phyloP scores from a whole-genome alignment of 768 basidiomycete genomes.

The Mrakia hoshinonis region DNA sequence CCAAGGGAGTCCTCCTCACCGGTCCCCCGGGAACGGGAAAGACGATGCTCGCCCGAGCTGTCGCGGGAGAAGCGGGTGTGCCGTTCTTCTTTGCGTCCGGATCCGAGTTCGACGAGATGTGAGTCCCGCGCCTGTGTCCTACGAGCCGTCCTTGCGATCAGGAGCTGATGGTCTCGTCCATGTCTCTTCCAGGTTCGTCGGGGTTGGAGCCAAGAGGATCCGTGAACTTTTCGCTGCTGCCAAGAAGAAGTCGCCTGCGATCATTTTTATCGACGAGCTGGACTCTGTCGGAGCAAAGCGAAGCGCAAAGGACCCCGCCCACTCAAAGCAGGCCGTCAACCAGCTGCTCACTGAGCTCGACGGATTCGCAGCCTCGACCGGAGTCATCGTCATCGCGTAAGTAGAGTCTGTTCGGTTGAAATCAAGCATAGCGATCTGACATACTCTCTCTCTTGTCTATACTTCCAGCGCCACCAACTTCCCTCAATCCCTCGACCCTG shows the following conservation, averaged over 20 bases:
- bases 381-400: slow-evolving; percentile 90
- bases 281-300: slow-evolving; percentile 89
- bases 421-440: not conserved
- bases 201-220: slow-evolving; percentile 81
- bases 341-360: slow-evolving; percentile 96
- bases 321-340: slow-evolving; percentile 57
- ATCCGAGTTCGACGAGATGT: slow-evolving; percentile 98
- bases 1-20: slow-evolving; percentile 73
- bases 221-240: slow-evolving; percentile 91
- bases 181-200: slow-evolving; percentile 48
- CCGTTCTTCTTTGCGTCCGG: slow-evolving; percentile 96
- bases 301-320: slow-evolving; percentile 42
- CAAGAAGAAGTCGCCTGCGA: slow-evolving; percentile 87
- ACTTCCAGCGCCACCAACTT: slow-evolving; percentile 63
- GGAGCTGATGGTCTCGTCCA: not conserved
- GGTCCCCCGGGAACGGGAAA: slow-evolving; percentile 75
- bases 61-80: slow-evolving; percentile 95
- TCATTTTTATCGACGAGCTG: slow-evolving; percentile 96
- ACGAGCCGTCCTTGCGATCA: slow-evolving; percentile 54
- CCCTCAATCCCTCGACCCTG: slow-evolving; percentile 87
- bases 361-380: slow-evolving; percentile 82
- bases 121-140: slow-evolving; percentile 57
- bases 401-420: not conserved
- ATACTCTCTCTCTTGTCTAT: not conserved
- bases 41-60: slow-evolving; percentile 89